phyloP scores from a whole-genome alignment of 1,139 yeast genomes.

The Yamadazyma kanchanaburiensis region DNA sequence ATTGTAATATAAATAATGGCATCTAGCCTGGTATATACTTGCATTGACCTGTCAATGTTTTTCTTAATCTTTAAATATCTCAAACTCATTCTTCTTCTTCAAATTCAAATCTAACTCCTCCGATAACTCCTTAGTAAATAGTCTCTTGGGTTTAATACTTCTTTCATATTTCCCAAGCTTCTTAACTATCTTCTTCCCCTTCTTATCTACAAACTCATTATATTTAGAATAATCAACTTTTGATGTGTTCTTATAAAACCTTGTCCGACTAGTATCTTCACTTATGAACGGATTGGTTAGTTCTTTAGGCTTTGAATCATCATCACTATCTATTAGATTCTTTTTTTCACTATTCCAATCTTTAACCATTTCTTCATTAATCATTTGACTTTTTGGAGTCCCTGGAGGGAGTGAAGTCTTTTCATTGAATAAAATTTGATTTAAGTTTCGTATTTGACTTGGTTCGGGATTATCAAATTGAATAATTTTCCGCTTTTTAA shows the following conservation, averaged over 20 bases:
- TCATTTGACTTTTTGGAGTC: conserved; percentile 12
- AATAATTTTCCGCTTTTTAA: conserved; percentile 5
- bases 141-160: conserved; percentile 24
- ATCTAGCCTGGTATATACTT: too few species aligned
- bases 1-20: not conserved
- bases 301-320: conserved; percentile 1
- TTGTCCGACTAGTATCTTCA: conserved; percentile 2
- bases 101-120: conserved; percentile 2
- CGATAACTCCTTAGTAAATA: conserved; percentile 11
- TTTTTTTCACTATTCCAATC: conserved; percentile 6
- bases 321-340: conserved; percentile 13
- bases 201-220: conserved; percentile 23
- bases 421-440: conserved; percentile 8
- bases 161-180: conserved; percentile 18
- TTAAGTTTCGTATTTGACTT: conserved; percentile 5
- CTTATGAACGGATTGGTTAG: conserved; percentile 14
- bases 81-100: conserved; percentile 5
- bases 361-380: conserved; percentile 10
- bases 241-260: conserved; percentile 4
- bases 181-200: conserved; percentile 21
- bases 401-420: conserved; percentile 8
- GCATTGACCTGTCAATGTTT: too few species aligned
- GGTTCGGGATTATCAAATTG: conserved; percentile 3
- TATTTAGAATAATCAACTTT: conserved; percentile 20
- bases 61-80: conserved; percentile 15